Base-by-base conservation (phyloP, 202 grass and related monocot genomes). In the Setaria viridis region DNA sequence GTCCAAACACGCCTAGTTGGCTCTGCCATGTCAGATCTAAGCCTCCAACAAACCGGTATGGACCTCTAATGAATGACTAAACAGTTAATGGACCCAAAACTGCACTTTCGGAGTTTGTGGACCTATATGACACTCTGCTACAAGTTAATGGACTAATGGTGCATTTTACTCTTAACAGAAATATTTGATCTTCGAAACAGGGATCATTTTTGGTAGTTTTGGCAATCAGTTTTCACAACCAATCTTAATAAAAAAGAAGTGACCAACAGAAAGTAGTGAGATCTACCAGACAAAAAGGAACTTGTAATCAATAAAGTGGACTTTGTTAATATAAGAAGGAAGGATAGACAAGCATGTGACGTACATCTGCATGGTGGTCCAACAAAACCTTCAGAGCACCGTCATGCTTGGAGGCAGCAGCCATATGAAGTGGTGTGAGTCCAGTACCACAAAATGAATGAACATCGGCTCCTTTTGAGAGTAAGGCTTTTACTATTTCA, bases 341-440 rank as follows among this genome's bases (percentile, higher is more conserved):
- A 7, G 41, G 17, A 4, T 51, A 69, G 1, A 80, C 0, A 80
- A 67, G 67, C 42, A 25, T 30, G 20, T 62, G 11, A 45, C 56
- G n/a, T 78, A 78, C 75, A 62, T 86, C 79, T 58, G 51, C 51
- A 32, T 17, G 20, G 47, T 86, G 37, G 16, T 78, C 77, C 35
- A 80, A 65, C 69, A 86, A 86, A 73, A 80, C 71, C 84, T 80
- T 80, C 67, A 29, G 13, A 67, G 20, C 56, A 73, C 25, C 10
- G 20, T 60, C 5, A 7, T 56, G 62, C 39, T 68, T 68, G 37
- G 2, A 13, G 6, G 39, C 6, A 62, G 56, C 55, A 78, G 37
- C 39, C 45, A 48, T 9, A 30, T 86, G 67, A 21, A 71, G 43
- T 54, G 67, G 54, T n/a, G 75, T 80, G 56, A n/a, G 29, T 29